A percentile compares a stretch with the other conserved stretches of the same genome.
Evolutionary conservation across 2,329 filamentous ascomycete genomes (phyloP).

Genomic region (Cytospora leucostoma): DNA sequence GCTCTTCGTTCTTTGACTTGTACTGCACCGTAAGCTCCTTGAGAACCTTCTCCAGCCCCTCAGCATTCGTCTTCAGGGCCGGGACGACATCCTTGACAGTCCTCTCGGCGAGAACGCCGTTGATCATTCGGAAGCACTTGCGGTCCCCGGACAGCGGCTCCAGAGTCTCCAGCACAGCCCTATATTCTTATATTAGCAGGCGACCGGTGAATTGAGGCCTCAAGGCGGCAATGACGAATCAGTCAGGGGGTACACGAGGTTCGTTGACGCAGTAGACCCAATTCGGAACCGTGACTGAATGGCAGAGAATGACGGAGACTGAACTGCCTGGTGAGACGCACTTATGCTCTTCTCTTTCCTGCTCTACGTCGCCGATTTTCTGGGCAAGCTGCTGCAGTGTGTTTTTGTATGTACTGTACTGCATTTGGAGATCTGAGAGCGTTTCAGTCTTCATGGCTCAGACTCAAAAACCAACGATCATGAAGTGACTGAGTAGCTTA

Average conservation of each 20-base stretch:
- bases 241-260: not conserved
- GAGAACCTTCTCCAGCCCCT: conserved; percentile 89
- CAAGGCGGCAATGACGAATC: conserved; percentile 25
- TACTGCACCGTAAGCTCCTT: conserved; percentile 97
- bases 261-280: not conserved
- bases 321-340: conserved; percentile 51
- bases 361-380: conserved; percentile 97
- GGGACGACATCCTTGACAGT: conserved; percentile 93
- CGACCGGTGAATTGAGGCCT: conserved; percentile 26
- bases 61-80: conserved; percentile 87
- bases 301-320: conserved; percentile 16
- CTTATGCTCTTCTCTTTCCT: conserved; percentile 98
- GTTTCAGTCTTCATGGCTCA: conserved; percentile 6
- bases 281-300: not conserved
- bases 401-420: conserved; percentile 77
- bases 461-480: not conserved
- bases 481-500: conserved; percentile 37
- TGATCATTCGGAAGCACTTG: conserved; percentile 99
- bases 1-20: conserved; percentile 88
- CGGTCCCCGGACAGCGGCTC: conserved; percentile 79
- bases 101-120: conserved; percentile 91
- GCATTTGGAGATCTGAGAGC: conserved; percentile 70
- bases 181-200: conserved; percentile 42
- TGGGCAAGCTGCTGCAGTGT: conserved; percentile 88
- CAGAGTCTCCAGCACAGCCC: conserved; percentile 91